A percentile compares a stretch with the other conserved stretches of the same genome.
Conservation (phyloP, 768 basidiomycete genomes). For the Lentinula lateritia region DNA sequence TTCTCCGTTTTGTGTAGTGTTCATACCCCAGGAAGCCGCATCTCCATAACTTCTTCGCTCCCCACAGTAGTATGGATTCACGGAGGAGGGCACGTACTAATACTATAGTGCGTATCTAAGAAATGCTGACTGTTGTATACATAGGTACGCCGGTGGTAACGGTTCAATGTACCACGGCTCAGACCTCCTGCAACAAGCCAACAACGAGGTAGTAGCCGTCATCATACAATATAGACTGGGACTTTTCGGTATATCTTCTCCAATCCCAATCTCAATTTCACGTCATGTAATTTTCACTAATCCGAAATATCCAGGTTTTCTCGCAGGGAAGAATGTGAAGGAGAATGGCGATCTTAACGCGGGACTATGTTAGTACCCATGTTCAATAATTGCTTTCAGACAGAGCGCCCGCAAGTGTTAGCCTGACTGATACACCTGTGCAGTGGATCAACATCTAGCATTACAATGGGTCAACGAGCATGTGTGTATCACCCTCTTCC, state of each 20-base stretch:
- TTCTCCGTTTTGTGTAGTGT: background rate
- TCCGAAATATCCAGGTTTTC: conserved; percentile 26
- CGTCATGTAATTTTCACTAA: background rate
- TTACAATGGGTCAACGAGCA: conserved; percentile 36
- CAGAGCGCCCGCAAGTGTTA: background rate
- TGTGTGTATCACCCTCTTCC: conserved; percentile 15
- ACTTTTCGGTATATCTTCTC: conserved; percentile 18
- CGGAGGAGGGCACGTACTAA: conserved; percentile 20
- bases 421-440: background rate
- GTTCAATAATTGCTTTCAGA: background rate
- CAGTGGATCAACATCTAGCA: conserved; percentile 41
- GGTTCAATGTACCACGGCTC: conserved; percentile 24
- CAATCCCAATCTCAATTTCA: background rate
- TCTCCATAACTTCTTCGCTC: conserved; percentile 8
- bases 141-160: conserved; percentile 26
- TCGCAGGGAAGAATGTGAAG: conserved; percentile 37
- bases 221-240: conserved; percentile 40
- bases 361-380: conserved; percentile 33
- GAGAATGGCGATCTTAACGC: conserved; percentile 39
- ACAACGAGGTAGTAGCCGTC: conserved; percentile 29
- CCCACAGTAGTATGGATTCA: conserved; percentile 42
- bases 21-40: conserved; percentile 3
- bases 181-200: conserved; percentile 29
- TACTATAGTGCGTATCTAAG: too few relatives aligned
- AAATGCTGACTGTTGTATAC: conserved; percentile 7